Percentiles rank a stretch among this genome's conserved stretches.
Evolutionary conservation across 768 basidiomycete species (phyloP).

Genomic region (Gautieria morchelliformis): DNA sequence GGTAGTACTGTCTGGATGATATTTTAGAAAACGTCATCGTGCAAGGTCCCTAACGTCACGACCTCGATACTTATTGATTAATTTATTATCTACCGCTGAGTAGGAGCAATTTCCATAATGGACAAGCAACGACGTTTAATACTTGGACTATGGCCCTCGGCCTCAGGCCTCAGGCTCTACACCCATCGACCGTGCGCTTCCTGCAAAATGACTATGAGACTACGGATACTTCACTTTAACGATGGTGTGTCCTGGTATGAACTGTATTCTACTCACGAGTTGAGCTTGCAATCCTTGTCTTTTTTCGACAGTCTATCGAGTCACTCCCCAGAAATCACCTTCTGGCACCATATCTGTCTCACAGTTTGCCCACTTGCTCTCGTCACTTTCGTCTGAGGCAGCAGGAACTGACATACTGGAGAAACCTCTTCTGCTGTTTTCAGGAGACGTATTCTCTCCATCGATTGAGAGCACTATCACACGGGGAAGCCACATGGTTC

Average conservation of each 20-base stretch:
- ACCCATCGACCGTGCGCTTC: not conserved
- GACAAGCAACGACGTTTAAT: too few relatives aligned
- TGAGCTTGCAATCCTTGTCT: not conserved
- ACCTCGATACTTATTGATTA: too few relatives aligned
- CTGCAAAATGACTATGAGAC: not conserved
- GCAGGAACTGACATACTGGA: constrained; percentile 33
- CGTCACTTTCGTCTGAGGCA: constrained; percentile 53
- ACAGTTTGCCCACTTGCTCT: constrained; percentile 69
- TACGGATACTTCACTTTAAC: constrained; percentile 62
- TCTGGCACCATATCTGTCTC: constrained; percentile 73
- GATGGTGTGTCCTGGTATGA: constrained; percentile 25
- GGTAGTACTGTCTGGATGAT: too few relatives aligned
- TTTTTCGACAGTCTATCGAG: constrained; percentile 52
- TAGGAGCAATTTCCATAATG: too few relatives aligned
- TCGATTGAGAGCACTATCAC: constrained; percentile 83
- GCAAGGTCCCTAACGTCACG: too few relatives aligned
- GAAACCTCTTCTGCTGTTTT: constrained; percentile 77
- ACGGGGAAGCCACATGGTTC: constrained; percentile 88
- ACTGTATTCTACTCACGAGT: not conserved
- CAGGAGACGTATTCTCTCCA: constrained; percentile 83
- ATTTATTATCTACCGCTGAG: too few relatives aligned
- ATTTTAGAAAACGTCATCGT: too few relatives aligned
- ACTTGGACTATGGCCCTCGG: not conserved
- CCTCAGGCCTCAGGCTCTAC: too few relatives aligned
- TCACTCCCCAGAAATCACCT: constrained; percentile 59